Evolutionary conservation across 257 asterid genomes (phyloP), one percentile per base, ranked within the genome.

Genomic region (Catharanthus roseus): DNA sequence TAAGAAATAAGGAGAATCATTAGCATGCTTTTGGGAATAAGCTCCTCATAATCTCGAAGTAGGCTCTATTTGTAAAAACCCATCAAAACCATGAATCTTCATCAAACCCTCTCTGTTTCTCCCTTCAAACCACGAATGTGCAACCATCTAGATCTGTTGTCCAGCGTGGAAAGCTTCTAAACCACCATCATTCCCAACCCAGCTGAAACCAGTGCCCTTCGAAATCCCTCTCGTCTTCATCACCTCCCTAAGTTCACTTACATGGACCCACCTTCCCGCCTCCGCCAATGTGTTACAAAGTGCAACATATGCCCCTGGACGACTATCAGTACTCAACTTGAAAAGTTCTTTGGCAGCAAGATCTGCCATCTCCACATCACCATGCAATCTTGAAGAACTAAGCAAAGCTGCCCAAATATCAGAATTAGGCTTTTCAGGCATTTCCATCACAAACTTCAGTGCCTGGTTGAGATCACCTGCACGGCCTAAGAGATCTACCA

Each of bases 401-500:
- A 93, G 85, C 69, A 93, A 76, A 47, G 98, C 90, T 0, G 95
- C 91, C 98, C 98, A 93, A 63, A 90, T 95, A 75, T 93, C 97
- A 23, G 95, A 85, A 70, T 77, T 84, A 9, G 96, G 97, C 69
- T 68, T 85, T 56, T 86, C 88, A 0, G 91, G 86, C 90, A 93
- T 86, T 71, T 79, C 78, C 79, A 58, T 75, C 13, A 89, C 84
- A 62, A 90, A 90, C 53, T 89, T 85, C 51, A 90, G 76, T 1
- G 97, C 95, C 69, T 79, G 75, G 74, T 87, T 82, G 79, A 90
- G 73, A 73, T 80, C 75, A 61, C 97, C 97, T 0, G 95, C 86
- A n/a, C 97, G 96, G 18, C 96, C 98, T 23, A 90, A 78, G 44
- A 90, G 79, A 82, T 93, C 98, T 56, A 90, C 93, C 90, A 89